Conservation (phyloP, 2,329 filamentous ascomycete genomes). For the Xylariales sp. region DNA sequence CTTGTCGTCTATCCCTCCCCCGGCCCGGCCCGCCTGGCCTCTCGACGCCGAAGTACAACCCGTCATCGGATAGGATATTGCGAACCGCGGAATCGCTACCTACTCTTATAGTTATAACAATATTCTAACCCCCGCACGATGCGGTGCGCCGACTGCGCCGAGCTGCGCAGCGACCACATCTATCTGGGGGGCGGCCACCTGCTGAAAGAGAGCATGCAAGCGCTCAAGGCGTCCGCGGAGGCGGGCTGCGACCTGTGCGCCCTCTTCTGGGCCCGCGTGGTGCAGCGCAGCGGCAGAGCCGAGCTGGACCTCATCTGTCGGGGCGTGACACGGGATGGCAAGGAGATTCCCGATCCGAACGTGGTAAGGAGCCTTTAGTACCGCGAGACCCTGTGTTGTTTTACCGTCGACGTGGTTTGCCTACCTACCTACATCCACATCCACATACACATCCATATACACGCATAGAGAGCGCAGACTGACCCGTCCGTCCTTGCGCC, state of each 20-base stretch:
- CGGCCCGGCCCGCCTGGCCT: too few species aligned
- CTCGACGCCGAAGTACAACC: too few species aligned
- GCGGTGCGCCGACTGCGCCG: slow-evolving; percentile 20
- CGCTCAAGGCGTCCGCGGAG: slow-evolving; percentile 27
- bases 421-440: too few species aligned
- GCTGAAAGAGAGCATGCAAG: slow-evolving; percentile 15
- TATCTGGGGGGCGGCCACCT: background rate
- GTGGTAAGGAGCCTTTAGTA: slow-evolving; percentile 7
- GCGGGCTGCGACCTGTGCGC: slow-evolving; percentile 34
- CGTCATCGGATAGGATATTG: too few species aligned
- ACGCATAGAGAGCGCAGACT: background rate
- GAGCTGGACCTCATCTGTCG: too few species aligned
- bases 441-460: background rate
- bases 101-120: too few species aligned
- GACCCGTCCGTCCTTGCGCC: background rate
- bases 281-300: background rate
- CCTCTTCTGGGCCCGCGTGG: slow-evolving; percentile 20
- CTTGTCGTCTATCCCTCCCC: too few species aligned
- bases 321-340: background rate
- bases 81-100: too few species aligned
- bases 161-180: slow-evolving; percentile 11
- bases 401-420: too few species aligned
- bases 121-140: background rate
- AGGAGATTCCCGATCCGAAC: background rate
- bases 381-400: background rate